A percentile compares a stretch with the other conserved stretches of the same genome.
phyloP scores from a whole-genome alignment of 2,329 filamentous ascomycete genomes.

The Curvularia lunata region DNA sequence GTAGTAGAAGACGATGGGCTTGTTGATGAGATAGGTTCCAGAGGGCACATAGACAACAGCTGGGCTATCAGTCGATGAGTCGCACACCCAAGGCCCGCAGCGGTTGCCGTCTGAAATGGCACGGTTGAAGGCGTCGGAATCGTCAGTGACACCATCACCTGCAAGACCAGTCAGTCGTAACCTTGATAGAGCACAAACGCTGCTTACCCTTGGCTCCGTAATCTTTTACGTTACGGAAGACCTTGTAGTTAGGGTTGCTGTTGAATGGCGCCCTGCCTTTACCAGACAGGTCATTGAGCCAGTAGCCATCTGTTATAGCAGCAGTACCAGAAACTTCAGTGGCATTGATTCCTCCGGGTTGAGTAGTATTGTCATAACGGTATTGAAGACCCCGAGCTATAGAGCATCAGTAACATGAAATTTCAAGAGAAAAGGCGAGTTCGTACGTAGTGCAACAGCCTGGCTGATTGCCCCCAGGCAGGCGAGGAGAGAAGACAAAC shows the following conservation, averaged over 20 bases:
- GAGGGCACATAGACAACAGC: constrained; percentile 65
- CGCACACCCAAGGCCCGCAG: constrained; percentile 53
- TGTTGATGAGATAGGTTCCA: constrained; percentile 60
- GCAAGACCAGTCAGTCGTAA: constrained; percentile 17
- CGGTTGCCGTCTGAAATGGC: constrained; percentile 54
- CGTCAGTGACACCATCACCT: constrained; percentile 50
- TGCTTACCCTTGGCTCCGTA: constrained; percentile 52
- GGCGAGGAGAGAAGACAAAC: constrained; percentile 30
- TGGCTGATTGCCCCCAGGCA: constrained; percentile 42
- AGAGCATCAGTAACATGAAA: constrained; percentile 6
- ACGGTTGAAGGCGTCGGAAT: constrained; percentile 63
- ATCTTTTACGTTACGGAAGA: constrained; percentile 55
- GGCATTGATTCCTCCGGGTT: constrained; percentile 4
- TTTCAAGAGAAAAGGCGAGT: background rate
- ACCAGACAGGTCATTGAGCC: constrained; percentile 53
- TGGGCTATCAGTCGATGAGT: constrained; percentile 59
- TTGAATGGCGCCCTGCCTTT: constrained; percentile 53
- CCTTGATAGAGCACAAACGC: background rate
- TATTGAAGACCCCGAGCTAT: constrained; percentile 18
- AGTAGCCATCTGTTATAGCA: constrained; percentile 42
- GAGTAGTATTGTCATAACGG: background rate
- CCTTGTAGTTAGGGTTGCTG: constrained; percentile 46
- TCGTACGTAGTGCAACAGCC: constrained; percentile 28
- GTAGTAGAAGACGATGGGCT: constrained; percentile 67
- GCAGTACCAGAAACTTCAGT: constrained; percentile 2